Evolutionary conservation across 2,329 filamentous ascomycete genomes (phyloP), one percentile per base, ranked within the genome.

Genomic region (Sclerotinia spermophila): DNA sequence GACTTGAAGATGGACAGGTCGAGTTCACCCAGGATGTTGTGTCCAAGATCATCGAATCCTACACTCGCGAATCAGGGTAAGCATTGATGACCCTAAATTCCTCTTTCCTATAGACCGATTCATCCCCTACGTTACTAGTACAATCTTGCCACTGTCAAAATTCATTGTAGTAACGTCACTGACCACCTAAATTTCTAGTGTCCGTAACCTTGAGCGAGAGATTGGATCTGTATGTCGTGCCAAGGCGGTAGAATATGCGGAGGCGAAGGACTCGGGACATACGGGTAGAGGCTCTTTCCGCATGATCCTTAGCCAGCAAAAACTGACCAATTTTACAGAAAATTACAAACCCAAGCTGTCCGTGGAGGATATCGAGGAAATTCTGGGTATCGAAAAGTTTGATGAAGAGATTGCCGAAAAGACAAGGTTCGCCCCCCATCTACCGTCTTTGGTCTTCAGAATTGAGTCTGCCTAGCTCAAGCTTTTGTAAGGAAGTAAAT

Each of bases 321-420:
- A 68, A 66, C 69, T 74, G 35, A 74, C 56, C 40, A 35, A 51
- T 66, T 42, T 59, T 68, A 60, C 70, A 78, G 87, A 88, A 59
- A 84, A 85, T 2, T 99, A 98, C 83, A 90, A 88, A 66, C 87
- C 93, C 0, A 82, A 86, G 59, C 87, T 99, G 33, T 90, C 88
- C 0, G 82, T 94, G 1, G 87, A 91, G 33, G 95, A 99, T 74
- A 84, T 99, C 27, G 96, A 99, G 81, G 86, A 90, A 17, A 97
- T 97, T 70, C 86, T 99, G 27, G 96, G 96, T 65, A 94, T 95
- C 73, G 95, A 97, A 78, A 92, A 91, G 72, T 99, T 93, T 78
- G 93, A 97, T 77, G 94, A 97, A 80, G 96, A 99, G 82, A 93
- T 99, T 77, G 93, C 96, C 19, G 95, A 97, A 80, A 93, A 92